Percentiles rank a stretch among this genome's conserved stretches.
phyloP scores from a whole-genome alignment of 2,329 filamentous ascomycete species.

The Aspergillus pseudotamarii region DNA sequence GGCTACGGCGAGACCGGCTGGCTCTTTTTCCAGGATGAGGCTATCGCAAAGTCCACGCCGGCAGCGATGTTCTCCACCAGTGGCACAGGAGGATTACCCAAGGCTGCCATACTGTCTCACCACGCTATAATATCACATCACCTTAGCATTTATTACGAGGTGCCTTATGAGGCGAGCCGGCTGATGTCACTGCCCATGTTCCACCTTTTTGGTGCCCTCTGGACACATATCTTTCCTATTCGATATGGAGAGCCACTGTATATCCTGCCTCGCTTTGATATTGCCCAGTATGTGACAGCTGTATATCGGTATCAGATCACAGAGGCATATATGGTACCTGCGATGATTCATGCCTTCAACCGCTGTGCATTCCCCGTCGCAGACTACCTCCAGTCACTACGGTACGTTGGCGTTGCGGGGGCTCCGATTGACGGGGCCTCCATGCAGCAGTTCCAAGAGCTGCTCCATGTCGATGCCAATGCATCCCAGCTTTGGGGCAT shows the following conservation, averaged over 20 bases:
- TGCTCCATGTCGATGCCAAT: conserved; percentile 45
- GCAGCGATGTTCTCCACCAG: conserved; percentile 58
- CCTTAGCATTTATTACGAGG: conserved; percentile 44
- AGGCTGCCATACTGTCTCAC: conserved; percentile 62
- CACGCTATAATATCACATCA: conserved; percentile 59
- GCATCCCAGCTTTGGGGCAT: conserved; percentile 58
- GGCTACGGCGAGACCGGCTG: conserved; percentile 51
- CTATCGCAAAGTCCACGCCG: conserved; percentile 49
- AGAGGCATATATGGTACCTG: conserved; percentile 53
- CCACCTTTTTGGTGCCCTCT: conserved; percentile 53
- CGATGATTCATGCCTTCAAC: conserved; percentile 45
- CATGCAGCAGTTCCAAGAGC: conserved; percentile 43
- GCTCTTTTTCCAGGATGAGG: conserved; percentile 48
- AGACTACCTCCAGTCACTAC: conserved; percentile 44
- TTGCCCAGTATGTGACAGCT: conserved; percentile 43
- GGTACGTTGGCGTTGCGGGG: conserved; percentile 52
- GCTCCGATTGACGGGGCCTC: conserved; percentile 50
- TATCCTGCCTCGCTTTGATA: conserved; percentile 51
- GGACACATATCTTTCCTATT: conserved; percentile 51
- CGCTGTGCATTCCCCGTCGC: conserved; percentile 29
- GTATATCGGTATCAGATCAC: conserved; percentile 49
- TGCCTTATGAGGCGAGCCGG: conserved; percentile 45
- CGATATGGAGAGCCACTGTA: conserved; percentile 51
- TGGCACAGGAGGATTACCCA: conserved; percentile 64
- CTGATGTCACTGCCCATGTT: conserved; percentile 57